phyloP scores from a whole-genome alignment of 2,329 filamentous ascomycete genomes.

The Lachnellula subtilissima region DNA sequence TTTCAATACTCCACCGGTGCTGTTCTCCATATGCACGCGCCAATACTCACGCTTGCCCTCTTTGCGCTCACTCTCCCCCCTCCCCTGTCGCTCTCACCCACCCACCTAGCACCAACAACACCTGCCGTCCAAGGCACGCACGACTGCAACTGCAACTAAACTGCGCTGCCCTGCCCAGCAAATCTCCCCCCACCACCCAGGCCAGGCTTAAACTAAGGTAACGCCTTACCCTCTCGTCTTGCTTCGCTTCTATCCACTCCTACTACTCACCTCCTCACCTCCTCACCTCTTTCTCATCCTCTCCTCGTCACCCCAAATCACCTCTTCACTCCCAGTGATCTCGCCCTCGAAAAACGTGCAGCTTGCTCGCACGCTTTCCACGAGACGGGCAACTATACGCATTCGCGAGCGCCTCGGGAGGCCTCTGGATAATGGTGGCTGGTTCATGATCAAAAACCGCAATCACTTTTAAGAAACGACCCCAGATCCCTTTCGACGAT shows the following conservation, averaged over 20 bases:
- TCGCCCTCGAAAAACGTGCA: slow-evolving; percentile 16
- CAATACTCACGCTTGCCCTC: not conserved
- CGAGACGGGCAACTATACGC: slow-evolving; percentile 10
- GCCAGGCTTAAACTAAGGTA: not conserved
- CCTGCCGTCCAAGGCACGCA: not conserved
- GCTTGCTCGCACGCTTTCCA: slow-evolving; percentile 16
- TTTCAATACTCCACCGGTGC: no score
- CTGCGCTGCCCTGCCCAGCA: not conserved
- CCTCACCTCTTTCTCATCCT: not conserved
- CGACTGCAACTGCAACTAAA: not conserved
- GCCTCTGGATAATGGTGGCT: slow-evolving; percentile 30
- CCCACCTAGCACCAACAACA: not conserved
- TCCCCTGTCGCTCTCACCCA: not conserved
- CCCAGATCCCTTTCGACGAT: slow-evolving; percentile 23
- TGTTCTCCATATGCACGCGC: not conserved
- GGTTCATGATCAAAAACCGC: slow-evolving; percentile 25
- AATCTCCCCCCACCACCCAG: not conserved
- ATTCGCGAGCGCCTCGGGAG: slow-evolving; percentile 28
- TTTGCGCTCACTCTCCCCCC: not conserved
- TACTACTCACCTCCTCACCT: not conserved
- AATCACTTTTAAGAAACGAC: slow-evolving; percentile 19
- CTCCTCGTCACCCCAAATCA: not conserved
- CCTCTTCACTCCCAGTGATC: slow-evolving; percentile 1
- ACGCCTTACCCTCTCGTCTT: not conserved
- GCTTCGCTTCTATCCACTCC: not conserved